Conservation (phyloP, 257 asterid species). For the Primulina huaijiensis region DNA sequence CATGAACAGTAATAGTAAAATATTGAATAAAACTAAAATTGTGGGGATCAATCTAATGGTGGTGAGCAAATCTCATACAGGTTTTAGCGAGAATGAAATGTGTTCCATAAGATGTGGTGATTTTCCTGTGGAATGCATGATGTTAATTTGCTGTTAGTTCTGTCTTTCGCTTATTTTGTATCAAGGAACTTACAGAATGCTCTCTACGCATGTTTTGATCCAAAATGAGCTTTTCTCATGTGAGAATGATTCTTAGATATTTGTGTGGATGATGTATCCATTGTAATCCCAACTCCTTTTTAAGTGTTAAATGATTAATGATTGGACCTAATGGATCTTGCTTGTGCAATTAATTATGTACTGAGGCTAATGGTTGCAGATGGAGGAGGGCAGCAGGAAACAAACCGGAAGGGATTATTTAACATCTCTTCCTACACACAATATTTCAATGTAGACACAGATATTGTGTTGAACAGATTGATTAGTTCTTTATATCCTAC, state of each 20-base stretch:
- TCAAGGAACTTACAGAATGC: neutral
- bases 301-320: slow-evolving; percentile 4
- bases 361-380: slow-evolving; percentile 42
- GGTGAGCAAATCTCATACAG: neutral
- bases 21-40: neutral
- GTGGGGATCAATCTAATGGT: slow-evolving; percentile 1
- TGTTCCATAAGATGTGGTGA: neutral
- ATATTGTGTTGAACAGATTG: slow-evolving; percentile 83
- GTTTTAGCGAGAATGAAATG: neutral
- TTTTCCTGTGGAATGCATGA: neutral
- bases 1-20: neutral
- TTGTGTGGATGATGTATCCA: neutral
- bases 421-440: slow-evolving; percentile 80
- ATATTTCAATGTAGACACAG: slow-evolving; percentile 91
- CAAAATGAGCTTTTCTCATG: slow-evolving; percentile 3
- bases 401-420: slow-evolving; percentile 79
- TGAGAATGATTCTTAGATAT: slow-evolving; percentile 8
- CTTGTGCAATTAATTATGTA: slow-evolving; percentile 18
- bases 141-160: slow-evolving; percentile 11
- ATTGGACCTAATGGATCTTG: slow-evolving; percentile 12
- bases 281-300: slow-evolving; percentile 3
- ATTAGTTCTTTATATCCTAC: slow-evolving; percentile 78
- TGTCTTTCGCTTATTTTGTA: neutral
- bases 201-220: slow-evolving; percentile 10
- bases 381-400: slow-evolving; percentile 61